A percentile compares a stretch with the other conserved stretches of the same genome.
Evolutionary conservation across 106 monocot genomes (phyloP).

Genomic region (Allium sativum): DNA sequence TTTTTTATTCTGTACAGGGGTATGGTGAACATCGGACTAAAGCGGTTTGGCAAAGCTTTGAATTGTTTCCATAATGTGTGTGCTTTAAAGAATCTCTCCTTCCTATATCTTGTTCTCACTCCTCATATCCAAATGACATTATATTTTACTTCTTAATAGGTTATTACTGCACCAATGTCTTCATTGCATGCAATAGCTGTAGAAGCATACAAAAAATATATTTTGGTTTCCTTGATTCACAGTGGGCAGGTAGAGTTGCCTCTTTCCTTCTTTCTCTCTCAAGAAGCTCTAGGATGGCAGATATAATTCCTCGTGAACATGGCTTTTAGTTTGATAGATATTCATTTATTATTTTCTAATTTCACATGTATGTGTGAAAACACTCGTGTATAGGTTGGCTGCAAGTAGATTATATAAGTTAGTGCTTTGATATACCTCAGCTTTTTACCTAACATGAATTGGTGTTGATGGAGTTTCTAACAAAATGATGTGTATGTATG

Average conservation of each 20-base stretch:
- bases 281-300: neutral
- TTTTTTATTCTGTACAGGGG: slow-evolving; percentile 47
- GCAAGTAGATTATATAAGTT: no score
- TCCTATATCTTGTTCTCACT: neutral
- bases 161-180: slow-evolving; percentile 89
- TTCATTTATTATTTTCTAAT: no score
- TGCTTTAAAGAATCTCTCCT: neutral
- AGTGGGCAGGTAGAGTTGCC: slow-evolving; percentile 66
- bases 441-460: no score
- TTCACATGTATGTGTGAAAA: no score
- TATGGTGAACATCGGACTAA: slow-evolving; percentile 89
- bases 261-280: neutral
- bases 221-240: slow-evolving; percentile 79
- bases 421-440: no score
- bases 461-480: no score
- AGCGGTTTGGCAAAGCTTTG: slow-evolving; percentile 60
- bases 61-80: slow-evolving; percentile 83
- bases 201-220: slow-evolving; percentile 97
- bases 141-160: slow-evolving; percentile 35
- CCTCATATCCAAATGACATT: neutral
- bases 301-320: neutral
- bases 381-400: no score
- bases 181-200: slow-evolving; percentile 84
- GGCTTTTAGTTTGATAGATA: neutral
- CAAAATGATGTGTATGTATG: no score